Conservation (phyloP, 805 yeast species). For the Metschnikowia hibisci region DNA sequence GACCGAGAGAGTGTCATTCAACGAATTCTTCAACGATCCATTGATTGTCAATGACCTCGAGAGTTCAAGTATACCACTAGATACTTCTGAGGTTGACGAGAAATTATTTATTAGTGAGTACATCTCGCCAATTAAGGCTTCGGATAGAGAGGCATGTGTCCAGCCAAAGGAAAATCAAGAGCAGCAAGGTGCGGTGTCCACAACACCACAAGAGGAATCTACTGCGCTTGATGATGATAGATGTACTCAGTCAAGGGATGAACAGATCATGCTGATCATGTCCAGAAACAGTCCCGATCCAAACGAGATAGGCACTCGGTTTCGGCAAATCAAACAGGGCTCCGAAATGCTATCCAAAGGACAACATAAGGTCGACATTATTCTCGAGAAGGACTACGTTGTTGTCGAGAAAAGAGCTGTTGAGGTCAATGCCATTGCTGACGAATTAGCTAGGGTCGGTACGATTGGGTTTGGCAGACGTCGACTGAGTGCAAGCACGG, state of each 20-base stretch:
- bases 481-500: constrained; percentile 28
- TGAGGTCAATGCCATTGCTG: constrained; percentile 93
- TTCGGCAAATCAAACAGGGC: constrained; percentile 19
- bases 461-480: constrained; percentile 45
- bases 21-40: constrained; percentile 78
- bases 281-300: constrained; percentile 44
- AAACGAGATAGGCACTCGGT: constrained; percentile 23
- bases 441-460: constrained; percentile 72
- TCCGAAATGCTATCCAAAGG: constrained; percentile 13
- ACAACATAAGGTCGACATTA: constrained; percentile 38
- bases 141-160: constrained; percentile 21
- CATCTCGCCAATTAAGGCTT: constrained; percentile 41
- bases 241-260: constrained; percentile 29
- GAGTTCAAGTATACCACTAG: constrained; percentile 54
- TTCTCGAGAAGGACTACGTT: constrained; percentile 81
- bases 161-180: constrained; percentile 15
- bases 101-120: constrained; percentile 84
- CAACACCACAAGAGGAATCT: neutral
- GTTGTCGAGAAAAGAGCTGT: constrained; percentile 93
- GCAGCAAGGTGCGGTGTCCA: neutral
- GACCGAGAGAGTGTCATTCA: constrained; percentile 80
- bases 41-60: constrained; percentile 54
- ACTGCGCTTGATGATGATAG: neutral
- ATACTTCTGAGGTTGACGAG: constrained; percentile 67
- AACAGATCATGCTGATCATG: constrained; percentile 43